phyloP scores from a whole-genome alignment of 1,284 basidiomycete genomes.

The Pseudozyma sp. region DNA sequence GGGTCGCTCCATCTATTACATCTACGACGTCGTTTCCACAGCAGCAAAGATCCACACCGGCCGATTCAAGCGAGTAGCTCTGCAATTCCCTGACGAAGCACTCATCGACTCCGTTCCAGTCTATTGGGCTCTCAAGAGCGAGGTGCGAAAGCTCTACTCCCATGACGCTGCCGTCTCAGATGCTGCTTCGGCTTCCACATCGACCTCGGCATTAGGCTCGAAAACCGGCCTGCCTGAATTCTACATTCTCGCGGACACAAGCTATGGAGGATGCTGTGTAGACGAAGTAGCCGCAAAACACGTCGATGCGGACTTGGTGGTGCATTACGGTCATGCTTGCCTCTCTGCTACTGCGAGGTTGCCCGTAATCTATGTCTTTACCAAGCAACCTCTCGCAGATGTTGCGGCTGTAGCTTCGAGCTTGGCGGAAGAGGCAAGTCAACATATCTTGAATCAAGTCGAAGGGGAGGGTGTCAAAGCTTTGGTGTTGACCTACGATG shows the following conservation, averaged over 20 bases:
- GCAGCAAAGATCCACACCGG: constrained; percentile 36
- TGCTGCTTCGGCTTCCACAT: constrained; percentile 7
- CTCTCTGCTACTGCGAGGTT: constrained; percentile 81
- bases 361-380: constrained; percentile 86
- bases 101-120: constrained; percentile 87
- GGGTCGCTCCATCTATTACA: constrained; percentile 42
- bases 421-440: constrained; percentile 29
- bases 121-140: constrained; percentile 77
- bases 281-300: constrained; percentile 96
- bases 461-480: constrained; percentile 43
- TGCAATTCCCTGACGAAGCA: constrained; percentile 96
- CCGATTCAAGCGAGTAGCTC: constrained; percentile 71
- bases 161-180: background rate
- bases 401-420: constrained; percentile 68
- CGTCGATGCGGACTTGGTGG: constrained; percentile 87
- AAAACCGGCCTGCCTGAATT: constrained; percentile 67
- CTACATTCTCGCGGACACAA: constrained; percentile 94
- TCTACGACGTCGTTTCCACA: constrained; percentile 60
- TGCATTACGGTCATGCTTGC: constrained; percentile 98
- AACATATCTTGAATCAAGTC: constrained; percentile 5
- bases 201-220: background rate
- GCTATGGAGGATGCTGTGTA: constrained; percentile 97
- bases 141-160: constrained; percentile 69
- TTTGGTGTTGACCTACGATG: constrained; percentile 80
- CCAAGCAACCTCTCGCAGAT: constrained; percentile 73